A percentile compares a stretch with the other conserved stretches of the same genome.
phyloP scores from a whole-genome alignment of 2,329 filamentous ascomycete species.

The Periglandula ipomoeae region DNA sequence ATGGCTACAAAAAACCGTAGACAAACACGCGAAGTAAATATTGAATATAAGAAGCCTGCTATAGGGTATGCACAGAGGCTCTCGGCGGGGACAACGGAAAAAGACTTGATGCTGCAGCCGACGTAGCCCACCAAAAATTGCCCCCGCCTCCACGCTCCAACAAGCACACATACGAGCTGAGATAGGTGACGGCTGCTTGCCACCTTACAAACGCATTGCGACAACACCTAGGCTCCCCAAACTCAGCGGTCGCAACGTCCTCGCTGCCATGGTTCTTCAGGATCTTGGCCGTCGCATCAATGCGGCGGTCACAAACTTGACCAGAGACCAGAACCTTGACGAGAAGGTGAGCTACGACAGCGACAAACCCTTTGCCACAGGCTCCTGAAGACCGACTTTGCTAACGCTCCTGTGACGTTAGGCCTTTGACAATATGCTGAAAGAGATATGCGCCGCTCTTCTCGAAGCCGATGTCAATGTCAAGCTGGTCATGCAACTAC shows the following conservation, averaged over 20 bases:
- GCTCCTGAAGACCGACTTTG: background rate
- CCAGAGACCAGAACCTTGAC: constrained; percentile 83
- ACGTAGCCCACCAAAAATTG: too few relatives aligned
- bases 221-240: too few relatives aligned
- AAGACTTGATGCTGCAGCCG: background rate
- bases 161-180: background rate
- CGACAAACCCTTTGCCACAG: too few relatives aligned
- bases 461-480: constrained; percentile 97
- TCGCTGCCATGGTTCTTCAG: constrained; percentile 79
- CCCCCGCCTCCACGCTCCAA: background rate
- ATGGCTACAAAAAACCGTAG: too few relatives aligned
- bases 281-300: constrained; percentile 98
- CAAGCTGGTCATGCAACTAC: constrained; percentile 79
- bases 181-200: background rate
- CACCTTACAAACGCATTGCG: too few relatives aligned
- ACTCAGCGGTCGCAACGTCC: background rate
- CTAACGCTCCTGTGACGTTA: constrained; percentile 22
- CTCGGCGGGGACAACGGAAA: background rate
- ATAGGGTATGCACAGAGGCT: background rate
- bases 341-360: constrained; percentile 64
- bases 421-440: constrained; percentile 97
- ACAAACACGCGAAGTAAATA: too few relatives aligned
- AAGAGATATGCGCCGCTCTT: constrained; percentile 92
- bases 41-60: background rate
- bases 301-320: constrained; percentile 87